A percentile compares a stretch with the other conserved stretches of the same genome.
Evolutionary conservation across 352 stramenopile species (phyloP).

Genomic region (Globisporangium cylindrosporum): DNA sequence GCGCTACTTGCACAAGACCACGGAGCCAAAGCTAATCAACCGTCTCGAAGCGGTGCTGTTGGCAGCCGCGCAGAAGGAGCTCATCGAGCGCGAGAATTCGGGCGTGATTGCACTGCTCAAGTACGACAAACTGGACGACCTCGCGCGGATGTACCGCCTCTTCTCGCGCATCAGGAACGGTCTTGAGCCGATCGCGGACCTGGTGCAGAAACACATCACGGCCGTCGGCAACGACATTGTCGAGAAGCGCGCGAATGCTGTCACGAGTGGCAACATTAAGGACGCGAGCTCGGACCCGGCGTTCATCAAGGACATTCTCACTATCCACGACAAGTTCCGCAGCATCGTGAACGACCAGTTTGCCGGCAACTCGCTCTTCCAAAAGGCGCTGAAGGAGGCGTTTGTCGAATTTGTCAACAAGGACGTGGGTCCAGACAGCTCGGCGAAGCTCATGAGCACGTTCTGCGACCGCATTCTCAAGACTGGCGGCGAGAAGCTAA

Average conservation of each 20-base stretch:
- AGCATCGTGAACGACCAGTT: slow-evolving; percentile 97
- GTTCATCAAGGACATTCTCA: slow-evolving; percentile 98
- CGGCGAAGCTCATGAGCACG: slow-evolving; percentile 98
- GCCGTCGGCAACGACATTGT: slow-evolving; percentile 87
- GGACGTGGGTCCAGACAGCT: slow-evolving; percentile 96
- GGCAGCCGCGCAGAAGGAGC: slow-evolving; percentile 91
- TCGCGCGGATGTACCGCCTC: slow-evolving; percentile 97
- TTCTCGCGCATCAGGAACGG: slow-evolving; percentile 96
- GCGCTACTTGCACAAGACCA: slow-evolving; percentile 96
- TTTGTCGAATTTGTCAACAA: slow-evolving; percentile 99
- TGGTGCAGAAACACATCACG: slow-evolving; percentile 96
- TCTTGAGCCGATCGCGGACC: slow-evolving; percentile 95
- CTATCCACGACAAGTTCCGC: slow-evolving; percentile 98
- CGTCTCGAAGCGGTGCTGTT: slow-evolving; percentile 94
- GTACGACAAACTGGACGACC: slow-evolving; percentile 97
- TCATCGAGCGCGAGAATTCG: slow-evolving; percentile 98
- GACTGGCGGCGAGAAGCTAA: slow-evolving; percentile 97
- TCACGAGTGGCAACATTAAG: slow-evolving; percentile 92
- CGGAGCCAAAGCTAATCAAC: slow-evolving; percentile 95
- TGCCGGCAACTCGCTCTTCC: slow-evolving; percentile 95
- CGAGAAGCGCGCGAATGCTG: slow-evolving; percentile 74
- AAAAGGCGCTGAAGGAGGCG: slow-evolving; percentile 99
- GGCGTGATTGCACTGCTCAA: slow-evolving; percentile 93
- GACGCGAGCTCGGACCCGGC: slow-evolving; percentile 91
- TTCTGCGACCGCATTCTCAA: slow-evolving; percentile 99